phyloP scores from a whole-genome alignment of 176 grass and related monocot species.

The Melocanna baccifera region DNA sequence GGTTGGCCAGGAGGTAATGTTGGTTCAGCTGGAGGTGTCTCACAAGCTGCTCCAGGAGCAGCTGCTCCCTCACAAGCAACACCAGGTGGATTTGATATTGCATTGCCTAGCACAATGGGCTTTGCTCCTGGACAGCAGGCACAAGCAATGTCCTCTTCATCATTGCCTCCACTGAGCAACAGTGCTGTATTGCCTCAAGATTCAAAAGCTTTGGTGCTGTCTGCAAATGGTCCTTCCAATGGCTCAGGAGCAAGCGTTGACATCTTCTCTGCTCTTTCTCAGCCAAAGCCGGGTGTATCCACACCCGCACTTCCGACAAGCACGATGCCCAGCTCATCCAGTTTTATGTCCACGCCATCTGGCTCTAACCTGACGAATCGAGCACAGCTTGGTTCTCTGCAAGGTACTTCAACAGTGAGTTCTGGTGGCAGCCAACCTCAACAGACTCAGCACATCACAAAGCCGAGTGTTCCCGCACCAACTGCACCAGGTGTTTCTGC shows the following conservation, averaged over 20 bases:
- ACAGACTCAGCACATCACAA: constrained; percentile 49
- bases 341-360: constrained; percentile 39
- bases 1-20: constrained; percentile 62
- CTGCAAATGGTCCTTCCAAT: constrained; percentile 71
- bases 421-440: constrained; percentile 53
- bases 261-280: constrained; percentile 68
- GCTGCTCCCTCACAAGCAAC: constrained; percentile 37
- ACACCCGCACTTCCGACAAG: constrained; percentile 27
- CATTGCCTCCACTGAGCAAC: constrained; percentile 46
- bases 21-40: constrained; percentile 37
- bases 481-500: constrained; percentile 33
- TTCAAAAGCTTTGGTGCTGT: constrained; percentile 59
- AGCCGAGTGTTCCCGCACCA: constrained; percentile 33
- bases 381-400: constrained; percentile 57
- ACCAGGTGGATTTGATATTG: constrained; percentile 53
- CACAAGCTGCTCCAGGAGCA: constrained; percentile 44
- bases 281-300: constrained; percentile 45
- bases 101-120: constrained; percentile 47
- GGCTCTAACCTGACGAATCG: constrained; percentile 54
- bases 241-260: constrained; percentile 52
- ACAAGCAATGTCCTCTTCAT: constrained; percentile 55
- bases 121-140: constrained; percentile 47
- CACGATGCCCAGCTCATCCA: constrained; percentile 32
- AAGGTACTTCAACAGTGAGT: constrained; percentile 31
- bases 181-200: constrained; percentile 47